Conservation (phyloP, 306 rosid species). For the Calophaca sinica region DNA sequence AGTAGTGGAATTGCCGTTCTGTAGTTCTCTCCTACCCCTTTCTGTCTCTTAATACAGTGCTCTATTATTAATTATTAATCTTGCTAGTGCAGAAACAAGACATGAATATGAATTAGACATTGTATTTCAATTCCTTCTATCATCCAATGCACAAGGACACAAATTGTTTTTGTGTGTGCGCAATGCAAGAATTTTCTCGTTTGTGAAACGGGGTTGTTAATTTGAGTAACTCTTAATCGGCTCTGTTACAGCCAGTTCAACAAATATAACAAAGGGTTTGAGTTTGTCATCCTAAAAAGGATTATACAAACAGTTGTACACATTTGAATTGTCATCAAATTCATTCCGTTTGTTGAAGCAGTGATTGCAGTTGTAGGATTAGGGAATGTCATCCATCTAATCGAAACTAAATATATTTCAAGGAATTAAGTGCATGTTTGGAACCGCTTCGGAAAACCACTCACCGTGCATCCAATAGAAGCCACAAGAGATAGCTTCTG, state of each 20-base stretch:
- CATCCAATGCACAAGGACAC: constrained; percentile 32
- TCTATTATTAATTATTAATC: constrained; percentile 22
- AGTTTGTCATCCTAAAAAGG: neutral
- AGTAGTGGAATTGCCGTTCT: constrained; percentile 52
- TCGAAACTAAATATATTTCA: neutral
- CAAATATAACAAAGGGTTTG: constrained; percentile 1
- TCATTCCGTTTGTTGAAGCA: constrained; percentile 16
- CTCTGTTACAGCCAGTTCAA: neutral
- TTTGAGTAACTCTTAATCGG: constrained; percentile 11
- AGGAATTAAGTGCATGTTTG: neutral
- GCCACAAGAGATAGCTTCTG: no score
- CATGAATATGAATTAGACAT: constrained; percentile 42
- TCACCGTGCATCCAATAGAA: no score
- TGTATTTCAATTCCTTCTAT: constrained; percentile 40
- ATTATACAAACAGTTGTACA: neutral
- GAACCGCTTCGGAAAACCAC: no score
- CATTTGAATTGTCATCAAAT: constrained; percentile 20
- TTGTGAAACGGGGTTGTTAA: constrained; percentile 9
- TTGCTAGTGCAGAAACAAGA: constrained; percentile 34
- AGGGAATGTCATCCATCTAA: neutral
- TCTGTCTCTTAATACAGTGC: constrained; percentile 33
- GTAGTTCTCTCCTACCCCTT: constrained; percentile 6
- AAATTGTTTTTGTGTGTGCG: constrained; percentile 27
- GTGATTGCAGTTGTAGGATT: neutral
- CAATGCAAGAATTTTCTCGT: constrained; percentile 26